Evolutionary conservation across 1,284 basidiomycete genomes (phyloP), one percentile per base, ranked within the genome.

Genomic region (Trichosporon asahii): DNA sequence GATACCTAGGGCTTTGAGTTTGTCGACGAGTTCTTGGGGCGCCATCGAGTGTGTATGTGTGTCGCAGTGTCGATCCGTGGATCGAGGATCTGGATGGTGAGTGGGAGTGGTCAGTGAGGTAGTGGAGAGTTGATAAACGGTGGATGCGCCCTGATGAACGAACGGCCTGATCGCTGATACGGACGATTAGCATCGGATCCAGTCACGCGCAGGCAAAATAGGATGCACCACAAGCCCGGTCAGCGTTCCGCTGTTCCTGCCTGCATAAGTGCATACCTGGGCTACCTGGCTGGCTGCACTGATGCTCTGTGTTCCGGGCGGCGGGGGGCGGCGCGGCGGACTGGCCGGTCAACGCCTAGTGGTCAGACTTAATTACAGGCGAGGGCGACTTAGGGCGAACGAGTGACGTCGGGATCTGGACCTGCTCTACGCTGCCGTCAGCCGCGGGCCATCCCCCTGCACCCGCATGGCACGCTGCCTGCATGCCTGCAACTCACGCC

Each of bases 1-100:
- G 64, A 82, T 80, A 4, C 81, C 81, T 40, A 82, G 73, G 29
- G 73, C 72, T 40, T 75, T 74, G n/a, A 82, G 75, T 66, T 79
- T 78, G 7, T 74, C 72, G 11, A 81, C 71, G 27, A 82, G 73
- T 15, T 78, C 76, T 5, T n/a, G 67, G 65, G 55, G 67, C 57
- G 57, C 57, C 57, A 61, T 61, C 40, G 40, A 44, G 27, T 25
- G 57, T 64, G 8, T 53, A 69, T 70, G 40, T 37, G 25, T 18
- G 68, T 60, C 35, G 35, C 35, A 35, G 11, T 57, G 53, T 27
- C 11, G 53, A 57, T 57, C 53, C 11, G 11, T 25, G 25, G 53
- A 37, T 37, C 35, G 11, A 6, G 53, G 53, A 57, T 44, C 49
- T 27, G 55, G 57, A 31, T 46, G 35, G 66, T 46, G 18, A 23